Conservation (phyloP, 2,329 filamentous ascomycete species). For the Colletotrichum agaves region DNA sequence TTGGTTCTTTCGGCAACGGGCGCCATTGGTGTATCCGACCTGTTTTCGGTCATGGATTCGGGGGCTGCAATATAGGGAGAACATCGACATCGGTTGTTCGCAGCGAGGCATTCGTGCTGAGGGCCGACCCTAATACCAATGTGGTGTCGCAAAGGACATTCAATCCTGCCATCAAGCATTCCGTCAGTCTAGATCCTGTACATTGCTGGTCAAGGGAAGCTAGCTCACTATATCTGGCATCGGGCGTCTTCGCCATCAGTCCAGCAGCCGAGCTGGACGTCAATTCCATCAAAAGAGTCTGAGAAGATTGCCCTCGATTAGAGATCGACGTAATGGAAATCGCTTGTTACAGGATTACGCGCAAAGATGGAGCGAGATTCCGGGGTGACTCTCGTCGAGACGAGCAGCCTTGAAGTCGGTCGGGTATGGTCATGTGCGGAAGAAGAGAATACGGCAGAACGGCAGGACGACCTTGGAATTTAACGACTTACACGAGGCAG, state of each 20-base stretch:
- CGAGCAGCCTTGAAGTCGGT: no score
- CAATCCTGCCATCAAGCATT: conserved; percentile 22
- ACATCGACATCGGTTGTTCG: not conserved
- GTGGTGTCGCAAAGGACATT: conserved; percentile 31
- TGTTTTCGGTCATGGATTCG: not conserved
- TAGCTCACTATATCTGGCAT: not conserved
- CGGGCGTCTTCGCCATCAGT: conserved; percentile 18
- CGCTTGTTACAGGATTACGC: not conserved
- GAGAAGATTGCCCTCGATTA: not conserved
- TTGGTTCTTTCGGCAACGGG: conserved; percentile 26
- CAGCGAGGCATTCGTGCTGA: conserved; percentile 21
- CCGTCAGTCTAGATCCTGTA: not conserved
- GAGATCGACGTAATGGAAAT: not conserved
- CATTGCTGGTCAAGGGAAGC: not conserved
- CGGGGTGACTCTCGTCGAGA: not conserved
- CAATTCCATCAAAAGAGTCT: not conserved
- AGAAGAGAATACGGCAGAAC: no score
- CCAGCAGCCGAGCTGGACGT: not conserved
- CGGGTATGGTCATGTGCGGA: no score
- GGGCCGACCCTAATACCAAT: conserved; percentile 40
- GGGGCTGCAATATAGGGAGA: not conserved
- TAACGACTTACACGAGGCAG: not conserved
- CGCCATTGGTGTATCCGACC: conserved; percentile 30
- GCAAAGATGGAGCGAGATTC: not conserved
- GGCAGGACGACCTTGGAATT: no score